Percentiles rank a stretch among this genome's conserved stretches.
phyloP scores from a whole-genome alignment of 257 asterid species.

The Lycium barbarum region DNA sequence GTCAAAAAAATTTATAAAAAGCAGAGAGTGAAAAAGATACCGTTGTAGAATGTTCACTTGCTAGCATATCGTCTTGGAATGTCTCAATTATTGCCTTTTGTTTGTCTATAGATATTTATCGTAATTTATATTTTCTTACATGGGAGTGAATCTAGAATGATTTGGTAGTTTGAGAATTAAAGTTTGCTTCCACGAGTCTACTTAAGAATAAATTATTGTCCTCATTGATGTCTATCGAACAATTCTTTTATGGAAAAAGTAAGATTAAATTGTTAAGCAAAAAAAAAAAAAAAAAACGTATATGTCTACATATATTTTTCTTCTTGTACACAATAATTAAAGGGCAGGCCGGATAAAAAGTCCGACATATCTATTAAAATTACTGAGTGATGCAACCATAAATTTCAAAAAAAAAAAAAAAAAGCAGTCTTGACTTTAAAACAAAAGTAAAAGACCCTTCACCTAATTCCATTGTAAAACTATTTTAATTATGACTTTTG shows the following conservation, averaged over 20 bases:
- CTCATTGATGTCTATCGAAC: neutral
- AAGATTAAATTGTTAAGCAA: neutral
- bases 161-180: constrained; percentile 18
- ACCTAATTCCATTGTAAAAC: neutral
- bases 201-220: neutral
- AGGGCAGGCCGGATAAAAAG: neutral
- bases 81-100: neutral
- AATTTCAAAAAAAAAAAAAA: neutral
- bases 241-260: neutral
- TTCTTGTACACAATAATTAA: neutral
- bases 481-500: neutral
- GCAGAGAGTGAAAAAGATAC: neutral
- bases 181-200: constrained; percentile 15
- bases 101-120: neutral
- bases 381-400: neutral
- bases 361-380: neutral
- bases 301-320: neutral
- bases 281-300: neutral
- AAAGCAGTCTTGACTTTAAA: neutral
- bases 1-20: neutral
- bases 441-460: constrained; percentile 20
- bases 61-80: constrained; percentile 5
- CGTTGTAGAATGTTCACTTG: neutral
- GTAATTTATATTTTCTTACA: neutral
- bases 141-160: neutral